Percentiles rank a stretch among this genome's conserved stretches.
Evolutionary conservation across 176 grass and related monocot species (phyloP).

Genomic region (Avena sativa): DNA sequence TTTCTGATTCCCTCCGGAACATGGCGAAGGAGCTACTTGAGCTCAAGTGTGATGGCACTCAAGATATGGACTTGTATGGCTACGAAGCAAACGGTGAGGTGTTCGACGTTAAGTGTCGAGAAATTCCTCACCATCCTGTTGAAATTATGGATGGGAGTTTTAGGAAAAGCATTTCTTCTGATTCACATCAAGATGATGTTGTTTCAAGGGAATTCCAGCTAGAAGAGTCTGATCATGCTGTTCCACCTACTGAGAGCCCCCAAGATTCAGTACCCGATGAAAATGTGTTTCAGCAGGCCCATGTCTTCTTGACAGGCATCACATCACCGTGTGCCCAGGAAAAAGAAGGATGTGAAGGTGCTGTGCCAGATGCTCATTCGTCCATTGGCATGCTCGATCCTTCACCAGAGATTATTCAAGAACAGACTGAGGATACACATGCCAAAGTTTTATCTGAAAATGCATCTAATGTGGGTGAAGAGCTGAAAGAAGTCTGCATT

Average conservation of each 20-base stretch:
- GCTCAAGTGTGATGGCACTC: constrained; percentile 67
- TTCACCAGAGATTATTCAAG: constrained; percentile 21
- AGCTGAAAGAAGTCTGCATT: constrained; percentile 41
- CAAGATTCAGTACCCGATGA: constrained; percentile 51
- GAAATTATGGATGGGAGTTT: constrained; percentile 37
- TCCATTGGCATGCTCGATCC: constrained; percentile 16
- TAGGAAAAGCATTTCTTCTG: constrained; percentile 35
- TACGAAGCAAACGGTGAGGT: constrained; percentile 57
- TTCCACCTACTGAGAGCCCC: constrained; percentile 43
- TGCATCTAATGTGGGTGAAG: constrained; percentile 37
- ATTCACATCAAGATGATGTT: constrained; percentile 50
- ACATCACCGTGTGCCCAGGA: constrained; percentile 22
- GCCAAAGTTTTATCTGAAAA: constrained; percentile 38
- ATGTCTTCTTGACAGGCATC: constrained; percentile 40
- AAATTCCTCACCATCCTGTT: constrained; percentile 39
- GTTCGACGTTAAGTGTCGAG: constrained; percentile 43
- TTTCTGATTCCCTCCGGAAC: constrained; percentile 68
- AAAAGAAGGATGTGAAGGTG: constrained; percentile 42
- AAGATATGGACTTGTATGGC: constrained; percentile 54
- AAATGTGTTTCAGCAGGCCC: constrained; percentile 45
- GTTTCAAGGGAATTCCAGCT: constrained; percentile 40
- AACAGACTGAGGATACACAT: constrained; percentile 23
- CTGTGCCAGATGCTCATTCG: constrained; percentile 11
- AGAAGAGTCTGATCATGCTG: constrained; percentile 41
- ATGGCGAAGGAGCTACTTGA: constrained; percentile 75